Evolutionary conservation across 1,284 basidiomycete genomes (phyloP).

Genomic region (Caloboletus inedulis): DNA sequence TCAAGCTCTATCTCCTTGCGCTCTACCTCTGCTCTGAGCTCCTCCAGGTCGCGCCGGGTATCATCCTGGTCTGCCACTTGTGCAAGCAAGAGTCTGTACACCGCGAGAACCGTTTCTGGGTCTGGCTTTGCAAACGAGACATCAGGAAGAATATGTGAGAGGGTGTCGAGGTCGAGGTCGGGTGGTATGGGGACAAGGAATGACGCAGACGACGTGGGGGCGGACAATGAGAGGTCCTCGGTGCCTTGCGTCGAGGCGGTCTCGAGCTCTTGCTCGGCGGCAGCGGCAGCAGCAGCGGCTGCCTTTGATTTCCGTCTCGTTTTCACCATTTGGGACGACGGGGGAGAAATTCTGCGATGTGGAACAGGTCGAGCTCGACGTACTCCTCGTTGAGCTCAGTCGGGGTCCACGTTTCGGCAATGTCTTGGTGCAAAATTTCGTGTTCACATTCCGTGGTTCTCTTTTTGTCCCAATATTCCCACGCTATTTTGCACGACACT

Average conservation of each 20-base stretch:
- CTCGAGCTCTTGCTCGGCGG: constrained; percentile 30
- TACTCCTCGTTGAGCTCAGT: constrained; percentile 14
- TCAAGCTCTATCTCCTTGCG: constrained; percentile 75
- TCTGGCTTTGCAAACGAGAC: constrained; percentile 53
- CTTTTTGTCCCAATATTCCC: constrained; percentile 14
- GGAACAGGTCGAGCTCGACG: constrained; percentile 8
- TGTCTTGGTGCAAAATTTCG: constrained; percentile 9
- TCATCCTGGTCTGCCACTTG: constrained; percentile 55
- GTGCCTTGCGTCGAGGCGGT: constrained; percentile 35
- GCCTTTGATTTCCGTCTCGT: constrained; percentile 48
- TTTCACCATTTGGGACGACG: constrained; percentile 26
- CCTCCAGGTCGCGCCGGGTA: constrained; percentile 59
- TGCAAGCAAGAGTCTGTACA: constrained; percentile 61
- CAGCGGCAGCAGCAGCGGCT: constrained; percentile 32
- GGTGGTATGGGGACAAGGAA: constrained; percentile 43
- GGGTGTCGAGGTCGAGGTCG: constrained; percentile 59
- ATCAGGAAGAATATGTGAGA: constrained; percentile 53
- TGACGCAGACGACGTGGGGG: constrained; percentile 9
- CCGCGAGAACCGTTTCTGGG: constrained; percentile 51
- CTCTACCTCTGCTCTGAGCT: constrained; percentile 57
- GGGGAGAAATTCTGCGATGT: neutral
- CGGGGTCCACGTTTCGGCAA: constrained; percentile 11
- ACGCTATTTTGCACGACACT: constrained; percentile 15
- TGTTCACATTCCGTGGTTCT: neutral
- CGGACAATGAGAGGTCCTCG: constrained; percentile 24